Evolutionary conservation across 805 yeast species (phyloP), one percentile per base, ranked within the genome.

Genomic region (Candida palmyrensis): DNA sequence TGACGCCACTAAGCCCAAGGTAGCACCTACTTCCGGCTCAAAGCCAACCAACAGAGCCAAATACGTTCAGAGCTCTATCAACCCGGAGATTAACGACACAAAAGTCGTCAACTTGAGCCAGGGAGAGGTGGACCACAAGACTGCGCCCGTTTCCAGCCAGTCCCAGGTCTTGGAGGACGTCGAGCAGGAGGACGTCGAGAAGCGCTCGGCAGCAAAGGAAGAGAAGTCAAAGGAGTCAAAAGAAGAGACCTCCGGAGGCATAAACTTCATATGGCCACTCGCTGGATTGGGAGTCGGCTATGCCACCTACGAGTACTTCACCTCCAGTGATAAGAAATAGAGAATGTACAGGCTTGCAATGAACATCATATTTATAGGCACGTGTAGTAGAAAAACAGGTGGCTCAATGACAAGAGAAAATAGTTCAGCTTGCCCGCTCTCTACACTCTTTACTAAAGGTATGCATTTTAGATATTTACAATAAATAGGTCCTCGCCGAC

Each of bases 41-140:
- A 36, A 42, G 29, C 56, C 62, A 3, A 61, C 59, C 30, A 60
- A 62, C 43, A 53, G 61, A 35, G 66, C 62, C 29, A 57, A 61
- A 40, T 66, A 66, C 38, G 48, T 62, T 27, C 71, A 66, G 39
- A 45, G 59, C 36, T 64, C 71, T 13, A 38, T 61, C 35, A 66
- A 66, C 39, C 69, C 71, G 5, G 48, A 56, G 28, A 59, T 65
- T 37, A 66, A 66, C 48, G 44, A 55, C 27, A 45, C 56, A 2
- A 55, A 55, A 12, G 65, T 66, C 19, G 51, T 52, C 24, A 62
- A 51, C 41, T 51, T 63, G 47, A 56, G 67, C 31, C 62, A 54
- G 14, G 48, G 45, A 29, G 51, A 49, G 14, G 62, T 65, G 30
- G 60, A 57, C 38, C 68, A 65, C 45, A 61, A 59, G 33, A 48